Evolutionary conservation across 352 stramenopile genomes (phyloP), one percentile per base, ranked within the genome.

Genomic region (Phytophthora fragariaefolia): DNA sequence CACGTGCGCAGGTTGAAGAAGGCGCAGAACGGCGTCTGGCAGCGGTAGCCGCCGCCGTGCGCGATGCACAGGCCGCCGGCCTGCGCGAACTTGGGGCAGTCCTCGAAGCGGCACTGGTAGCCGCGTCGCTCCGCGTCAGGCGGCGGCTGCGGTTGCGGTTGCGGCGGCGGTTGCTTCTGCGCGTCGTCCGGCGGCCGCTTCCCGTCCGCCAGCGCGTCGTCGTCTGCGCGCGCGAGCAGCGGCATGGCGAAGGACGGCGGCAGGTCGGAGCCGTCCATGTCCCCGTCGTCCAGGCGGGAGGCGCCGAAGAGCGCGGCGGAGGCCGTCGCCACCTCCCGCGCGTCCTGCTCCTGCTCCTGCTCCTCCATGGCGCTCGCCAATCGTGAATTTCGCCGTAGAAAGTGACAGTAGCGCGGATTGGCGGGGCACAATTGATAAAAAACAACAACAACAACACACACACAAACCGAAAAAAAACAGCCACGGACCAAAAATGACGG

Each of bases 1-100:
- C 87, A 95, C 47, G 83, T 90, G 26, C 86, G 85, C 40, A 87
- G 55, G 50, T 90, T 89, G 54, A 80, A 91, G 51, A 85, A 87
- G 22, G 79, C 73, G 42, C 87, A 95, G 42, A 87, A 90, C 6
- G 82, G 76, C 26, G 81, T 88, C 52, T 91, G 80, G 58, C 87
- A 95, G 53, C 81, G 80, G 54, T 90, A 85, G 23, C 84, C 84
- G 4, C 83, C 84, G 7, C 84, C 84, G 58, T 93, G 85, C 22
- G 62, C 61, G 50, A 93, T 82, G 34, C 85, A 93, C 4, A 91
- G 64, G 0, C 83, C 82, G 57, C 84, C 82, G 9, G 71, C 82
- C 58, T 93, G 86, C 1, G 77, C 76, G 46, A 85, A 83, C 60
- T 92, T 91, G 42, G 67, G 48, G 62, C 84, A 92, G 17, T 65